These are phyloP conservation scores for Trifolium fragiferum DNA, from an alignment of 306 rosid species.

Conservation along the genomic window DNA sequence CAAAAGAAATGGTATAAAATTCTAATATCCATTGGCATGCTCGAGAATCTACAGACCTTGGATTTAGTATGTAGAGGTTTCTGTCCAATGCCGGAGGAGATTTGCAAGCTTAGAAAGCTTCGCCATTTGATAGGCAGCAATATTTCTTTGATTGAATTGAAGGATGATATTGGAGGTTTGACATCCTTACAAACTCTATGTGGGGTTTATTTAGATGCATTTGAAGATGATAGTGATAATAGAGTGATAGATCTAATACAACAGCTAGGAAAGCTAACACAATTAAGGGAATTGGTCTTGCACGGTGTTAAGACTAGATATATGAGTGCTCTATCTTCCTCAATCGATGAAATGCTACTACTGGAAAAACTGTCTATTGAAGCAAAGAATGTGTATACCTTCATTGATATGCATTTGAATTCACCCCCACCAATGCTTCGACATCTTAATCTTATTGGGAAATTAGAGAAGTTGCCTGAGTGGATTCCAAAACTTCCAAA, in stretches of 20 bases:
- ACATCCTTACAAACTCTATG: neutral
- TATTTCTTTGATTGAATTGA: neutral
- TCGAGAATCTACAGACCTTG: neutral
- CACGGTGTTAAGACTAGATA: neutral
- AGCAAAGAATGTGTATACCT: fast-evolving
- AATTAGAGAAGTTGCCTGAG: neutral
- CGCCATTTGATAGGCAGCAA: neutral
- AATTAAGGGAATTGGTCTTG: neutral
- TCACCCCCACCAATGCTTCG: neutral
- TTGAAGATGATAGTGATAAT: neutral
- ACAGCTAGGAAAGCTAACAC: neutral
- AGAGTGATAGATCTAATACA: neutral
- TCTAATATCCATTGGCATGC: neutral
- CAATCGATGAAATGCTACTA: neutral
- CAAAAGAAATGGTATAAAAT: no score
- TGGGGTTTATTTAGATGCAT: neutral
- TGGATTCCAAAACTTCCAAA: constrained; percentile 1
- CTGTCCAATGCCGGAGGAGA: neutral
- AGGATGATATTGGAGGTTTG: constrained; percentile 1
- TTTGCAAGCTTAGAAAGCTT: neutral
- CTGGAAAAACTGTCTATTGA: neutral
- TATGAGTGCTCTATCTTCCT: neutral
- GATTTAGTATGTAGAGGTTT: neutral
- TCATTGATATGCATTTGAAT: neutral
- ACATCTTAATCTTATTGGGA: neutral